These are phyloP conservation scores for Microthlaspi erraticum DNA, from an alignment of 345 rosid genomes.

Conservation along the genomic window DNA sequence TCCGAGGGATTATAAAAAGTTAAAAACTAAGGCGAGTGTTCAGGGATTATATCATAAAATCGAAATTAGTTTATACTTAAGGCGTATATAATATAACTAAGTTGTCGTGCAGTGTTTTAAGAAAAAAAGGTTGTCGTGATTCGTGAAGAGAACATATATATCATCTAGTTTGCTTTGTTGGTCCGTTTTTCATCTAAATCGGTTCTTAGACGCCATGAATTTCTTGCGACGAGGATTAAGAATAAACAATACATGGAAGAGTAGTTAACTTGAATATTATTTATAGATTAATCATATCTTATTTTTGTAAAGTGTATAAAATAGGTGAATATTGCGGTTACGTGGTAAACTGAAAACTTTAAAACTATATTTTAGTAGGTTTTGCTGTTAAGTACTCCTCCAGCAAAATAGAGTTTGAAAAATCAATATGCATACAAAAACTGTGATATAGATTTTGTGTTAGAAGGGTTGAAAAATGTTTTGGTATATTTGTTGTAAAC, in stretches of 20 bases:
- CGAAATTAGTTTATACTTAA: neutral
- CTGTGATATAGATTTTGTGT: neutral
- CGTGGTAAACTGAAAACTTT: conserved; percentile 1
- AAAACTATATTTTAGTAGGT: neutral
- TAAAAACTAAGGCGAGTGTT: no score
- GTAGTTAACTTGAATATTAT: neutral
- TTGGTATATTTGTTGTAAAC: no score
- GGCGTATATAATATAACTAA: conserved; percentile 11
- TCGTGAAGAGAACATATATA: neutral
- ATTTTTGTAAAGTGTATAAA: conserved; percentile 18
- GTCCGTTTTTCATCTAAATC: conserved; percentile 41
- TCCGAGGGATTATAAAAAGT: no score
- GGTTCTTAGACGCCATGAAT: conserved; percentile 43
- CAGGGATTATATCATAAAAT: no score
- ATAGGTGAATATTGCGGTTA: neutral
- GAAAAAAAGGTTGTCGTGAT: no score
- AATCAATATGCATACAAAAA: conserved; percentile 7
- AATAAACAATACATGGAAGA: conserved; percentile 17
- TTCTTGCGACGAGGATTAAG: conserved; percentile 21
- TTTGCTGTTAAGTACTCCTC: neutral
- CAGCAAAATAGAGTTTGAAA: conserved; percentile 6
- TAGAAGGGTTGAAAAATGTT: neutral
- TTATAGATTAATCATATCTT: conserved; percentile 11
- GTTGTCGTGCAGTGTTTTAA: conserved; percentile 28
- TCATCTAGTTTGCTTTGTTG: conserved; percentile 43